These are phyloP conservation scores for Ceriops zippeliana DNA, from an alignment of 345 rosid species.

Conservation along the genomic window DNA sequence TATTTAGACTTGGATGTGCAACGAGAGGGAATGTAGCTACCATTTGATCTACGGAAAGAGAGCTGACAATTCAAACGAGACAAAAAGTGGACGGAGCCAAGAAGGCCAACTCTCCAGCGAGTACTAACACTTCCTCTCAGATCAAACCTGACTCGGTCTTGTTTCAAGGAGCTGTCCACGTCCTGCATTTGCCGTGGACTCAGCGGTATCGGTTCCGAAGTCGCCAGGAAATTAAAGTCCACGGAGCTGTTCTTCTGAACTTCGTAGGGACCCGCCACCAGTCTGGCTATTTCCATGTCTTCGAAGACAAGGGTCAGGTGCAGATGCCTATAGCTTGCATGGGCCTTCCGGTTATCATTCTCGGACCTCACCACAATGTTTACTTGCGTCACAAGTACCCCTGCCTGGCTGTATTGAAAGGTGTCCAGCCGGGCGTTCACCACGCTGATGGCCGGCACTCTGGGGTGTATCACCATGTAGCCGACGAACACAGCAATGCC, in stretches of 20 bases:
- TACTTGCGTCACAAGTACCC: slow-evolving; percentile 55
- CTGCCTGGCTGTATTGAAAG: slow-evolving; percentile 39
- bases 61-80: slow-evolving; percentile 60
- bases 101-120: slow-evolving; percentile 65
- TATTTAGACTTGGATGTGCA: slow-evolving; percentile 70
- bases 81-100: slow-evolving; percentile 57
- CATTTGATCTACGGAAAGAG: slow-evolving; percentile 46
- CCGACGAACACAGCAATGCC: slow-evolving; percentile 65
- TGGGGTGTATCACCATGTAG: slow-evolving; percentile 70
- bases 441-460: slow-evolving; percentile 66
- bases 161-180: slow-evolving; percentile 39
- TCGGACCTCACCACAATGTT: slow-evolving; percentile 46
- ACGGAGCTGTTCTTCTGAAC: slow-evolving; percentile 50
- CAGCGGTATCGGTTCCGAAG: slow-evolving; percentile 62
- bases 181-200: slow-evolving; percentile 34
- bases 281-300: slow-evolving; percentile 40
- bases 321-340: slow-evolving; percentile 48
- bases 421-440: slow-evolving; percentile 49
- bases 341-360: slow-evolving; percentile 72
- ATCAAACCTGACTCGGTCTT: slow-evolving; percentile 49
- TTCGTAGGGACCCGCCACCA: slow-evolving; percentile 49
- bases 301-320: slow-evolving; percentile 41
- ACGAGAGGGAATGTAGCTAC: slow-evolving; percentile 28
- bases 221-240: slow-evolving; percentile 42
- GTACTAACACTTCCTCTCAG: slow-evolving; percentile 57